Evolutionary conservation across 768 basidiomycete species (phyloP), one percentile per base, ranked within the genome.

Genomic region (Tulasnella sp.): DNA sequence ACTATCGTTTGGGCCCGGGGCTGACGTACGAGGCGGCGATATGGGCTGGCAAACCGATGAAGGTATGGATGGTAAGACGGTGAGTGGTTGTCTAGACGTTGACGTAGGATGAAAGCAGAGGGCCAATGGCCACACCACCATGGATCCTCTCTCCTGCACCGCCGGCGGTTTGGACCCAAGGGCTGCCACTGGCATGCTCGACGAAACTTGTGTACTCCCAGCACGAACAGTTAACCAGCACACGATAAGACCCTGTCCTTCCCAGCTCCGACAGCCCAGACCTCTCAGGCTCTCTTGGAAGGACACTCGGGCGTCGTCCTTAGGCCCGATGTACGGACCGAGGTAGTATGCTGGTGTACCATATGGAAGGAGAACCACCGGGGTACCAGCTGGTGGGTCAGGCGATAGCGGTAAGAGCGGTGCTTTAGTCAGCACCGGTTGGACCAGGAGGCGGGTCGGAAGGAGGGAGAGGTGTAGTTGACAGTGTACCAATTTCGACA

Each of bases 41-140:
- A 58, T 60, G 46, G 60, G 59, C 45, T 30, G 53, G 30, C 11
- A 60, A 12, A 53, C 27, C 15, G 48, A 22, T 1, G 57, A 49
- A 4, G 57, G 46, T 17, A 59, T 50, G 11, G 57, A 49, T 19
- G 59, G 58, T 11, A 59, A 59, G 19, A 54, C 51, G 21, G 57
- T 53, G 27, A 61, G 56, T 41, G 62, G 42, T 17, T 31, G 25
- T 15, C 60, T 59, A 41, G 70, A 64, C 9, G 72, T 72, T 1
- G 68, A 59, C 0, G 76, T 72, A 0, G 73, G 71, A 0, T 75
- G 76, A 0, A 77, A 76, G 1, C 78, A 79, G 21, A 75, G 72
- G 60, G 84, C 82, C 24, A 87, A 72, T 22, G 88, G 87, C 74
- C 87, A 90, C 62, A 89, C 80, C 50, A 85, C 73, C n/a, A 78